A percentile compares a stretch with the other conserved stretches of the same genome.
Conservation (phyloP, 768 basidiomycete genomes). For the Pleurotus platypus region DNA sequence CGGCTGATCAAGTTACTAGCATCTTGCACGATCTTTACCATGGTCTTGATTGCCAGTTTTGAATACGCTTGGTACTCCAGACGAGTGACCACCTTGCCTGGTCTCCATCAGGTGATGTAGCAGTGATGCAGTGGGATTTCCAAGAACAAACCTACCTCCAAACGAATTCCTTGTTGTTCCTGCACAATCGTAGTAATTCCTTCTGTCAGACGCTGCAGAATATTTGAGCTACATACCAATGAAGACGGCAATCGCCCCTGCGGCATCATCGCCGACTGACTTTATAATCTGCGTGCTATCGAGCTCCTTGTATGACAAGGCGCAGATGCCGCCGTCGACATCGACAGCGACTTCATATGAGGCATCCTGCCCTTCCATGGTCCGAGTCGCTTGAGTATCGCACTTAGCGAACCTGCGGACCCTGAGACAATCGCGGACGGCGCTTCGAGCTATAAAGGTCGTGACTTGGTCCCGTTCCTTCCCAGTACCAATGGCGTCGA, state of each 20-base stretch:
- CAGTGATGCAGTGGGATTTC: background rate
- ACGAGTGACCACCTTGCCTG: slow-evolving; percentile 68
- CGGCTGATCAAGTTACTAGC: slow-evolving; percentile 36
- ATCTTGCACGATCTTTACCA: slow-evolving; percentile 53
- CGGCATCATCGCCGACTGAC: slow-evolving; percentile 58
- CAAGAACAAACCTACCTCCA: slow-evolving; percentile 46
- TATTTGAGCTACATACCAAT: slow-evolving; percentile 41
- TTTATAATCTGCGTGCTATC: slow-evolving; percentile 54
- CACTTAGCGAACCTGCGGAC: background rate
- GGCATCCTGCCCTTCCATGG: slow-evolving; percentile 17
- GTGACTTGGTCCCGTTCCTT: too few species aligned
- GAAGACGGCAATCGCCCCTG: slow-evolving; percentile 75
- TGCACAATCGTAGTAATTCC: slow-evolving; percentile 11
- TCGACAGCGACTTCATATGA: slow-evolving; percentile 41
- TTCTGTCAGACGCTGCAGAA: background rate
- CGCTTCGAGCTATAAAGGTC: too few species aligned
- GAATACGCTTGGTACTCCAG: slow-evolving; percentile 85
- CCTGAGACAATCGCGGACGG: background rate
- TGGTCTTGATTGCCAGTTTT: slow-evolving; percentile 75
- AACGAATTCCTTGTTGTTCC: slow-evolving; percentile 82
- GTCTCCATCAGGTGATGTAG: background rate
- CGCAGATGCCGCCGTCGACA: slow-evolving; percentile 46
- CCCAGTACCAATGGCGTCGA: background rate
- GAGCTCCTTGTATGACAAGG: slow-evolving; percentile 57
- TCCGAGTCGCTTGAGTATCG: background rate